Percentiles rank a stretch among this genome's conserved stretches.
Conservation (phyloP, 108 stramenopile genomes). For the Epithemia pelagica region DNA sequence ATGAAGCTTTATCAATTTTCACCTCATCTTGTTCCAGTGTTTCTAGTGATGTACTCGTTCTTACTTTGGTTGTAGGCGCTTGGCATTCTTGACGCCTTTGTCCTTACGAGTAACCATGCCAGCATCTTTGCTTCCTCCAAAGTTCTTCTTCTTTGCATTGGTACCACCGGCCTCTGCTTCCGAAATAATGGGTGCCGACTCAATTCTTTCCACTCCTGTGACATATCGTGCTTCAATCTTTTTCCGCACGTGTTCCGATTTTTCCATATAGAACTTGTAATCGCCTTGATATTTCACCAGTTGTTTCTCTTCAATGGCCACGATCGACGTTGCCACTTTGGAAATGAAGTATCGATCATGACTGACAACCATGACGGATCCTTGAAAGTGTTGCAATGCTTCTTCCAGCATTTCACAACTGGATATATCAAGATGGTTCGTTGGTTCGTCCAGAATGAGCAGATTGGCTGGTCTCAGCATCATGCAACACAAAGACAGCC, state of each 20-base stretch:
- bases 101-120: constrained; percentile 75
- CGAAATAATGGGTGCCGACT: constrained; percentile 62
- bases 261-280: constrained; percentile 93
- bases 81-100: constrained; percentile 98
- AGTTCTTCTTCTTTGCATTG: constrained; percentile 73
- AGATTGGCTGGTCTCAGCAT: constrained; percentile 91
- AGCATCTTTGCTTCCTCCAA: constrained; percentile 87
- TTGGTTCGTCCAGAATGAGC: constrained; percentile 80
- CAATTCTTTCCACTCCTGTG: constrained; percentile 62
- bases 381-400: constrained; percentile 90
- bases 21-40: too few species aligned
- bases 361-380: constrained; percentile 87
- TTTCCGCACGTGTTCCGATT: constrained; percentile 65
- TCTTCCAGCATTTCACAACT: constrained; percentile 98
- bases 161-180: constrained; percentile 50
- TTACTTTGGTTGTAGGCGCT: constrained; percentile 57
- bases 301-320: constrained; percentile 86
- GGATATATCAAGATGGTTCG: constrained; percentile 57
- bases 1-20: too few species aligned
- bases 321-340: constrained; percentile 90
- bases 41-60: too few species aligned
- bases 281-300: constrained; percentile 87
- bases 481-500: constrained; percentile 90
- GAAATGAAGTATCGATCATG: constrained; percentile 98
- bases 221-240: constrained; percentile 87